phyloP scores from a whole-genome alignment of 2,329 filamentous ascomycete genomes.

The Paecilomyces formosus region DNA sequence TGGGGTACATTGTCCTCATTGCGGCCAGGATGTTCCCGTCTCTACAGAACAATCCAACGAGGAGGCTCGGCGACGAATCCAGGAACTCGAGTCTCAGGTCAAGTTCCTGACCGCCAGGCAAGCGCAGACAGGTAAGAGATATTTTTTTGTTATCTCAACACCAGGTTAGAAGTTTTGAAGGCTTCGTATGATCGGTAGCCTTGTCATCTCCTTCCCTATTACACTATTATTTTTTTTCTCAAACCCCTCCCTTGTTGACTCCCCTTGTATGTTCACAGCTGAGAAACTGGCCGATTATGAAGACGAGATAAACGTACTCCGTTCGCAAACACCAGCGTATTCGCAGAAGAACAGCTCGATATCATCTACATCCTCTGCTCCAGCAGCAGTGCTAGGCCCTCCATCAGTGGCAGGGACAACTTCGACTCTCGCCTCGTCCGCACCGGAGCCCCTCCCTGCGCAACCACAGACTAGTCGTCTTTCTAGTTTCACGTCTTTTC shows the following conservation, averaged over 20 bases:
- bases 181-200: neutral
- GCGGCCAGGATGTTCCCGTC: slow-evolving; percentile 25
- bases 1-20: slow-evolving; percentile 29
- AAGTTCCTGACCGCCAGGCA: slow-evolving; percentile 46
- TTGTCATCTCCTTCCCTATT: neutral
- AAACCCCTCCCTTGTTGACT: slow-evolving; percentile 4
- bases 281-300: slow-evolving; percentile 57
- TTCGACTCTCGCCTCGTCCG: slow-evolving; percentile 14
- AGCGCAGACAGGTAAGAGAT: slow-evolving; percentile 43
- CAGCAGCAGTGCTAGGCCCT: slow-evolving; percentile 22
- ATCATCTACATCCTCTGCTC: slow-evolving; percentile 16
- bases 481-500: slow-evolving; percentile 30
- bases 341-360: slow-evolving; percentile 18
- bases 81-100: slow-evolving; percentile 50
- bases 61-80: slow-evolving; percentile 34
- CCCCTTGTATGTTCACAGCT: slow-evolving; percentile 25
- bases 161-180: neutral
- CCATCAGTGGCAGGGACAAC: slow-evolving; percentile 27
- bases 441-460: slow-evolving; percentile 17
- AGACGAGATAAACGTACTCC: slow-evolving; percentile 50
- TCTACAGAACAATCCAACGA: slow-evolving; percentile 14
- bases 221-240: neutral
- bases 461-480: slow-evolving; percentile 24
- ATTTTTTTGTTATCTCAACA: neutral
- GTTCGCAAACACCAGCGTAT: slow-evolving; percentile 20